Conservation (phyloP, 441 rosid species). For the Aquilaria agallochum region DNA sequence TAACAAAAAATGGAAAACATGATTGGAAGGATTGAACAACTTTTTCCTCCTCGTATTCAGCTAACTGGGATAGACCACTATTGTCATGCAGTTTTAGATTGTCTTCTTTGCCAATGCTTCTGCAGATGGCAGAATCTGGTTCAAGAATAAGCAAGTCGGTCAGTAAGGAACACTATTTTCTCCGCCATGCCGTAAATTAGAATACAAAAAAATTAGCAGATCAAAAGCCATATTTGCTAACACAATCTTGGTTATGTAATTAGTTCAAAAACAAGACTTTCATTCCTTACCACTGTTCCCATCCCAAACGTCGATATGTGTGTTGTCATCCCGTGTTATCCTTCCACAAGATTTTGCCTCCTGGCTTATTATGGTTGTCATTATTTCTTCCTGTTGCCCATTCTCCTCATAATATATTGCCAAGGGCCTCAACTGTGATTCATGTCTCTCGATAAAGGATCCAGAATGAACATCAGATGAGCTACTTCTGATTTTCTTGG, state of each 20-base stretch:
- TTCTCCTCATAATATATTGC: slow-evolving; percentile 8
- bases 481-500: slow-evolving; percentile 21
- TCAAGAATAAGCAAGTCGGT: slow-evolving; percentile 12
- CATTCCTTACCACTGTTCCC: slow-evolving; percentile 25
- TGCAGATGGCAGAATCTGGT: slow-evolving; percentile 18
- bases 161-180: too few relatives aligned
- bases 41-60: slow-evolving; percentile 48
- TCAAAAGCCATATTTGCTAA: too few relatives aligned
- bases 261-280: not conserved
- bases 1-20: slow-evolving; percentile 49
- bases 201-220: too few relatives aligned
- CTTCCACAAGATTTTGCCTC: slow-evolving; percentile 14
- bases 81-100: slow-evolving; percentile 22
- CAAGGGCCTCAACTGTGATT: not conserved
- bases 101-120: slow-evolving; percentile 21
- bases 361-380: slow-evolving; percentile 3
- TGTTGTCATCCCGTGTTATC: slow-evolving; percentile 16
- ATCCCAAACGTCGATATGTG: slow-evolving; percentile 10
- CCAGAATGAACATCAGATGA: slow-evolving; percentile 14
- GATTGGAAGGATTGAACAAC: slow-evolving; percentile 51
- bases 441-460: slow-evolving; percentile 2
- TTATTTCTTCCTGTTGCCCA: slow-evolving; percentile 6
- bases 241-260: too few relatives aligned
- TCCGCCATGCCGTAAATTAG: too few relatives aligned
- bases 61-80: slow-evolving; percentile 22